Percentiles rank a stretch among this genome's conserved stretches.
Conservation (phyloP, 2,329 filamentous ascomycete genomes). For the Atkinsonella texensis region DNA sequence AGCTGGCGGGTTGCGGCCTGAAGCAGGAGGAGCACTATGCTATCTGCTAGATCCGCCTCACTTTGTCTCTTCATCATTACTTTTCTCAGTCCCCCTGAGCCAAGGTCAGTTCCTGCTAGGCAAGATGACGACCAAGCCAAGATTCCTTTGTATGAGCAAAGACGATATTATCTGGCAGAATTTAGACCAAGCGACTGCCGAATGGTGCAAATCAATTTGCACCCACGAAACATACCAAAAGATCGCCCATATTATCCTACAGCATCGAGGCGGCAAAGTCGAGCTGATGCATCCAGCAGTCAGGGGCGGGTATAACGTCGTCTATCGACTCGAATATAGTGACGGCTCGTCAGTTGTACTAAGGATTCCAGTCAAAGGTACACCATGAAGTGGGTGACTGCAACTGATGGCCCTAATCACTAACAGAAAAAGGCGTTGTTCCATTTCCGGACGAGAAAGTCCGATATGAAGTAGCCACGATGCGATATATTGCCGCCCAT, state of each 20-base stretch:
- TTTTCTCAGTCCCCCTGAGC: too few relatives aligned
- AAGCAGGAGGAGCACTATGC: too few relatives aligned
- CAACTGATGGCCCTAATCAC: conserved; percentile 22
- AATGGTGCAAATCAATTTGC: too few relatives aligned
- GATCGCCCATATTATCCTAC: too few relatives aligned
- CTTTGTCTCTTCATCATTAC: too few relatives aligned
- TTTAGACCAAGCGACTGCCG: too few relatives aligned
- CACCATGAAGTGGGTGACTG: not conserved
- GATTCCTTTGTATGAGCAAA: not conserved
- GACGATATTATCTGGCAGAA: too few relatives aligned
- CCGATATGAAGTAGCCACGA: conserved; percentile 22
- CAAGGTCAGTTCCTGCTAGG: too few relatives aligned
- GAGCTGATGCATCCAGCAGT: not conserved
- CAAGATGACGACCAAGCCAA: not conserved
- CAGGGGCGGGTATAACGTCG: conserved; percentile 2
- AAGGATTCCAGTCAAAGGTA: conserved; percentile 1
- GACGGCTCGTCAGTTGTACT: not conserved
- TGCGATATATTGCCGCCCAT: conserved; percentile 19
- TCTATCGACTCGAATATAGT: conserved; percentile 4
- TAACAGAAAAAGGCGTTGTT: conserved; percentile 8
- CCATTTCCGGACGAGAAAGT: conserved; percentile 24
- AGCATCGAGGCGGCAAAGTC: too few relatives aligned
- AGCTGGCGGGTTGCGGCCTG: too few relatives aligned
- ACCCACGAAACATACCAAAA: too few relatives aligned
- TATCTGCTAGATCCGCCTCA: too few relatives aligned